A percentile compares a stretch with the other conserved stretches of the same genome.
Evolutionary conservation across 306 rosid genomes (phyloP).

Genomic region (Ziziphus jujuba): DNA sequence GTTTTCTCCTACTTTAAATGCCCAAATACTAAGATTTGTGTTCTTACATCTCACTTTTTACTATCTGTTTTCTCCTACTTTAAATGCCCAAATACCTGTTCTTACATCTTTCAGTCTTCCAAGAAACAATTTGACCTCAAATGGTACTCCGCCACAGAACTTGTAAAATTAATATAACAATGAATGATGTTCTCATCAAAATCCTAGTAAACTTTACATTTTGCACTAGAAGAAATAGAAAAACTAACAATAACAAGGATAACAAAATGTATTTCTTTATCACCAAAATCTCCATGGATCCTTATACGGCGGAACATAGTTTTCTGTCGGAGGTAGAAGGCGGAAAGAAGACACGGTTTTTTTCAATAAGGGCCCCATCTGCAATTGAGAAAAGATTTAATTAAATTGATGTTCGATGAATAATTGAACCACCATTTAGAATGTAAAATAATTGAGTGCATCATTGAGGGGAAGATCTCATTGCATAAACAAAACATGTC

Average conservation of each 20-base stretch:
- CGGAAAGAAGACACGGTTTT: conserved; percentile 79
- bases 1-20: not conserved
- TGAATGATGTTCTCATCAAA: not conserved
- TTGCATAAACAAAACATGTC: not conserved
- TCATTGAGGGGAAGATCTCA: no score
- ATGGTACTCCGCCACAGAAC: no score
- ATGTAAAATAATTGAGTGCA: no score
- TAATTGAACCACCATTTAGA: no score
- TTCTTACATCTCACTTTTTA: not conserved
- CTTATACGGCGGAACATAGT: conserved; percentile 89
- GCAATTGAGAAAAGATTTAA: conserved; percentile 31
- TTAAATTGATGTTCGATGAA: not conserved
- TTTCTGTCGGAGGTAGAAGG: conserved; percentile 72
- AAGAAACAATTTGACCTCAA: no score
- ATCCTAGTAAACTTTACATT: not conserved
- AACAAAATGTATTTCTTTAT: not conserved
- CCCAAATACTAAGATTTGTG: no score
- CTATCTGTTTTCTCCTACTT: not conserved
- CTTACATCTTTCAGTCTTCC: no score
- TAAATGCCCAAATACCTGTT: not conserved
- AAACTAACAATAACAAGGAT: not conserved
- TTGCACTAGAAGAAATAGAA: not conserved
- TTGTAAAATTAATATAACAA: no score
- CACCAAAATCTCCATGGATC: conserved; percentile 99
- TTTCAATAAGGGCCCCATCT: conserved; percentile 81